A percentile compares a stretch with the other conserved stretches of the same genome.
phyloP scores from a whole-genome alignment of 257 asterid species.

The Solanum bulbocastanum region DNA sequence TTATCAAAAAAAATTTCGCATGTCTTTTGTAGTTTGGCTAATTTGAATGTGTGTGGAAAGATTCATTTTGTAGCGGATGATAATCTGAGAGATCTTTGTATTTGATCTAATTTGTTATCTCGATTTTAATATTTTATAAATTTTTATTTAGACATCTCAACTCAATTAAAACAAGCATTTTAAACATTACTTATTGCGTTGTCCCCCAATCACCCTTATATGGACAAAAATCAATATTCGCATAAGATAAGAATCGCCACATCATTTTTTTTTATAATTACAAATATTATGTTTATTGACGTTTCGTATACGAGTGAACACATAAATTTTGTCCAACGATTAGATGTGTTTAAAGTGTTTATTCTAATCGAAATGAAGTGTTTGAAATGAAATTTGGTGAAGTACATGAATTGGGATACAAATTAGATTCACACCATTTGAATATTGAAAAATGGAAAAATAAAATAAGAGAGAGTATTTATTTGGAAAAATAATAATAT shows the following conservation, averaged over 20 bases:
- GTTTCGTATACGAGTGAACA: too few species aligned
- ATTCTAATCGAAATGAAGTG: too few species aligned
- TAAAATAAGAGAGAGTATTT: neutral
- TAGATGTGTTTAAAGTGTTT: neutral
- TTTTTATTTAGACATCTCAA: too few species aligned
- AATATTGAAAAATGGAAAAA: neutral
- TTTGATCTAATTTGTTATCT: neutral
- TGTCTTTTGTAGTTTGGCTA: accelerated
- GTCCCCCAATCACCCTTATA: neutral
- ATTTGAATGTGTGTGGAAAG: accelerated
- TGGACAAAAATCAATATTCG: too few species aligned
- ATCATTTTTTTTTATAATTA: too few species aligned
- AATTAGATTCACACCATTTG: neutral
- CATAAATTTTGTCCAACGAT: neutral
- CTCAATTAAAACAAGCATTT: too few species aligned
- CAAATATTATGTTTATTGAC: too few species aligned
- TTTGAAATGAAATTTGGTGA: neutral
- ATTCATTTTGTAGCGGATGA: neutral
- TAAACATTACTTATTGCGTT: accelerated
- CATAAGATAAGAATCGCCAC: too few species aligned
- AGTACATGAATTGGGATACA: neutral
- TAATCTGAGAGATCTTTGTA: neutral
- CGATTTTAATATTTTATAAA: too few species aligned
- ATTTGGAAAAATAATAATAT: neutral
- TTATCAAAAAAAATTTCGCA: neutral